Evolutionary conservation across 2,329 filamentous ascomycete genomes (phyloP).

Genomic region (Arthrobotrys sinensis): DNA sequence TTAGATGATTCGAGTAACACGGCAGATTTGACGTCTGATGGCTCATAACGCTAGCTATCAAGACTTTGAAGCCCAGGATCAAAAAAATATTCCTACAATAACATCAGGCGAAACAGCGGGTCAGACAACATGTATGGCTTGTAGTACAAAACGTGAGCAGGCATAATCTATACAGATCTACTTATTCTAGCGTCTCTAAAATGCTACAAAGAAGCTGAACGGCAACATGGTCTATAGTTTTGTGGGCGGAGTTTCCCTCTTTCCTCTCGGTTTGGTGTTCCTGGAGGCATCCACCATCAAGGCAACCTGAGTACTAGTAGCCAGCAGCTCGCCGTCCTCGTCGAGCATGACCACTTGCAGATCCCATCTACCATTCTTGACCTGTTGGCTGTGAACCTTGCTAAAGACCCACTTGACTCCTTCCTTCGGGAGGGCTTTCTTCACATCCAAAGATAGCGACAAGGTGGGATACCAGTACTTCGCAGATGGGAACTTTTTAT

Average conservation of each 20-base stretch:
- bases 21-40: too few species aligned
- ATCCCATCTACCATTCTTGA: constrained; percentile 81
- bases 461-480: constrained; percentile 83
- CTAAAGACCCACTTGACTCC: constrained; percentile 82
- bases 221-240: constrained; percentile 26
- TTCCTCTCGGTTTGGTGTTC: constrained; percentile 73
- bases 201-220: background rate
- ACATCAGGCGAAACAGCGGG: background rate
- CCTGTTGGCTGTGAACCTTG: constrained; percentile 76
- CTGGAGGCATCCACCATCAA: constrained; percentile 76
- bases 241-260: constrained; percentile 60
- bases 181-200: constrained; percentile 5
- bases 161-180: constrained; percentile 9
- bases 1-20: too few species aligned
- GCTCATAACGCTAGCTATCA: background rate
- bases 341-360: constrained; percentile 80
- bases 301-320: constrained; percentile 78
- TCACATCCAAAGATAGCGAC: constrained; percentile 81
- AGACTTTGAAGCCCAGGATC: background rate
- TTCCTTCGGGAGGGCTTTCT: constrained; percentile 77
- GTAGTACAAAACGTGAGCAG: constrained; percentile 13
- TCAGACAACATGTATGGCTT: constrained; percentile 1
- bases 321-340: constrained; percentile 76
- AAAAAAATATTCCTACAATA: background rate
- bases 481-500: constrained; percentile 65